Base-by-base conservation (phyloP, 352 stramenopile genomes). In the Pythium brassicae region DNA sequence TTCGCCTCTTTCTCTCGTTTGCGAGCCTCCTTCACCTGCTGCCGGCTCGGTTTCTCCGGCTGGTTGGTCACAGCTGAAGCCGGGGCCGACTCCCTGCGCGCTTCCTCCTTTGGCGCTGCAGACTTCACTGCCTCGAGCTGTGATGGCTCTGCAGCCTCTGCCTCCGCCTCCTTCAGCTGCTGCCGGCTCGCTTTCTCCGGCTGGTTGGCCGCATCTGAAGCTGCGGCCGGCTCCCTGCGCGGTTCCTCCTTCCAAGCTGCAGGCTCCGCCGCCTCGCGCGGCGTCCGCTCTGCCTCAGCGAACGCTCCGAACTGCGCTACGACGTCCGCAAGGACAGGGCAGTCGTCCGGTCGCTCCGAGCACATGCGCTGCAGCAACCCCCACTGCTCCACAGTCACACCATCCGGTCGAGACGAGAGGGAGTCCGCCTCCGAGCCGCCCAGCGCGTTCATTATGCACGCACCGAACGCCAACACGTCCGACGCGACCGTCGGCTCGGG, bases 391-490 rank as follows among this genome's bases (percentile, higher is more conserved):
- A 34, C 29, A 4, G 20, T 44, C 20, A 52, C 35, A 17, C 14
- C 48, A 9, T 12, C 14, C 37, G 26, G n/a, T 20, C 35, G 27
- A n/a, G n/a, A n/a, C n/a, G 39, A 20, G 22, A 9, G n/a, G 15
- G 40, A 27, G 23, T 1, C 50, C 40, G 22, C 37, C 29, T n/a
- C 14, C 25, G 47, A 26, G 9, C 50, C 44, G 7, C 29, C 53
- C 22, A 34, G 20, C 26, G 17, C 43, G 7, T 52, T 26, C 32
- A 37, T 8, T 5, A 58, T 52, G 34, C 53, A 58, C 27, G 8
- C 19, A 6, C 53, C 53, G 20, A 58, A 35, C 20, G 53, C 44
- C 11, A 44, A 52, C 27, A 52, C 15, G 17, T 58, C 53, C n/a
- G 22, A 42, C n/a, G 53, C 42, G 20, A 45, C 3, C 2, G 53